These are phyloP conservation scores for Phytophthora ohioensis DNA, from an alignment of 352 stramenopile species.

Conservation along the genomic window DNA sequence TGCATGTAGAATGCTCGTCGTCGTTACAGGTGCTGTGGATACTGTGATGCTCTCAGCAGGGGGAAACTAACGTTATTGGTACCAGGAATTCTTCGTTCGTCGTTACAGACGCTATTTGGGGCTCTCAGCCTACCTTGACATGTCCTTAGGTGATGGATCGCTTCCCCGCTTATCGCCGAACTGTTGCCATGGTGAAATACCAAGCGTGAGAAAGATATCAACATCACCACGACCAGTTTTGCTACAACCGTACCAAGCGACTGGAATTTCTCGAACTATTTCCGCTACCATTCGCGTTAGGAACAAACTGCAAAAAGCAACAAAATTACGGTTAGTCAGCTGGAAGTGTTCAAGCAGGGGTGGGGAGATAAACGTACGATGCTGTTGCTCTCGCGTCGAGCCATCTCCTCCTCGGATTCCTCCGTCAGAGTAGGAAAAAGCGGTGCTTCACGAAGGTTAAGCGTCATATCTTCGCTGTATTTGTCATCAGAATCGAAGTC, in stretches of 20 bases:
- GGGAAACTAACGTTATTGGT: no score
- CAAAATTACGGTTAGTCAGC: constrained; percentile 6
- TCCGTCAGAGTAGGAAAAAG: constrained; percentile 54
- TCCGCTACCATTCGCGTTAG: constrained; percentile 1
- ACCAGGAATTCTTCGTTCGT: no score
- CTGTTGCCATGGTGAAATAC: constrained; percentile 8
- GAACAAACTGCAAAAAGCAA: constrained; percentile 34
- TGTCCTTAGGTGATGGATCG: constrained; percentile 16
- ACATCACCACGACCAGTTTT: background rate
- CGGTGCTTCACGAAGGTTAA: constrained; percentile 15
- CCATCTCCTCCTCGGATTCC: constrained; percentile 71
- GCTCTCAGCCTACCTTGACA: no score
- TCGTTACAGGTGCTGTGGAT: background rate
- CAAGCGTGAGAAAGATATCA: background rate
- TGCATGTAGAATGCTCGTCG: constrained; percentile 16
- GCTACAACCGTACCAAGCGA: constrained; percentile 17
- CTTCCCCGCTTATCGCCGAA: constrained; percentile 28
- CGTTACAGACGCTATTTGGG: no score
- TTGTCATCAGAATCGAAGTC: constrained; percentile 53
- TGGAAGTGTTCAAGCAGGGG: background rate
- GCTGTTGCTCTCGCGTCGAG: constrained; percentile 65
- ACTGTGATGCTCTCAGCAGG: no score
- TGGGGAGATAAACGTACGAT: constrained; percentile 33
- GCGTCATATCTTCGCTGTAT: constrained; percentile 26
- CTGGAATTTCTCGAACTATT: constrained; percentile 18